Conservation (phyloP, 495 filamentous ascomycete genomes). For the Aspergillus incahuasiensis region DNA sequence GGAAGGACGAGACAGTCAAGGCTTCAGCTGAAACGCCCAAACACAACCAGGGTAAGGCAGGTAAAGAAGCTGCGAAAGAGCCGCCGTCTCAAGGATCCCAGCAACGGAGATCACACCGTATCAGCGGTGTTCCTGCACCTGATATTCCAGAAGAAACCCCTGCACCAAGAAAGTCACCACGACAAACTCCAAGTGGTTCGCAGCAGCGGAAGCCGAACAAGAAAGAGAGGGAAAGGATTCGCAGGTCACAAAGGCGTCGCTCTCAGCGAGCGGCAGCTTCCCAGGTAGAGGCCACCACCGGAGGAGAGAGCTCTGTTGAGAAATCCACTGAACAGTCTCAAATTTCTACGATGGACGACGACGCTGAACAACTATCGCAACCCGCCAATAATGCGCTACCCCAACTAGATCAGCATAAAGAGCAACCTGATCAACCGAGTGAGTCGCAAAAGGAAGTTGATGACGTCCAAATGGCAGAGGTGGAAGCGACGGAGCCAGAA, state of each 20-base stretch:
- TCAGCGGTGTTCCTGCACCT: conserved; percentile 20
- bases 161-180: conserved; percentile 11
- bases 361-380: not conserved
- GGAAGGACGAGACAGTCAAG: conserved; percentile 18
- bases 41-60: not conserved
- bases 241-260: conserved; percentile 1
- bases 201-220: conserved; percentile 15
- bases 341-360: not conserved
- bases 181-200: conserved; percentile 11
- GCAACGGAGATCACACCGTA: conserved; percentile 24
- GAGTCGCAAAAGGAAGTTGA: not conserved
- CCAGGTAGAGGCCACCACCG: not conserved
- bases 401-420: not conserved
- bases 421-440: not conserved
- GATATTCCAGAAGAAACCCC: conserved; percentile 13
- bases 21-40: not conserved
- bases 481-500: not conserved
- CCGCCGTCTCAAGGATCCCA: conserved; percentile 10
- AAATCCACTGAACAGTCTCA: not conserved
- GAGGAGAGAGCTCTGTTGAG: not conserved
- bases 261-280: conserved; percentile 7
- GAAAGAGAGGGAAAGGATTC: conserved; percentile 1
- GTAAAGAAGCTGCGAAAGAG: not conserved
- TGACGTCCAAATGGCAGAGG: conserved; percentile 5
- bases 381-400: not conserved